Evolutionary conservation across 75 land plant genomes (phyloP).

Genomic region (Selaginella tamariscina): DNA sequence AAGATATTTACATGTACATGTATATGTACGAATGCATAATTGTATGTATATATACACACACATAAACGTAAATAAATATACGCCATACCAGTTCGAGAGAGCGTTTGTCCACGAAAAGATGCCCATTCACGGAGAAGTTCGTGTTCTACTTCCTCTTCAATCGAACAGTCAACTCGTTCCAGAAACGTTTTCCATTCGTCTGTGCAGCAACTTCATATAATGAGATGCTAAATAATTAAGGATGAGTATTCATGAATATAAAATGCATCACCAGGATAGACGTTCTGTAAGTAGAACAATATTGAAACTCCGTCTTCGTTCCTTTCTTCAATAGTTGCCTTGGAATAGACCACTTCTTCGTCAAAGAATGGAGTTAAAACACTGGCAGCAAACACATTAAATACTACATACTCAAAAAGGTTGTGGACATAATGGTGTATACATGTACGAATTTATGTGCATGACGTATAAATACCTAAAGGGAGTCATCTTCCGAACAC

Average conservation of each 20-base stretch:
- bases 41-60: background rate
- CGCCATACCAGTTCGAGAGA: constrained; percentile 31
- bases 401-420: no score
- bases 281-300: constrained; percentile 9
- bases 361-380: constrained; percentile 8
- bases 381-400: constrained; percentile 30
- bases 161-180: background rate
- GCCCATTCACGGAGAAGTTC: constrained; percentile 30
- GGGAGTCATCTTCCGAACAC: background rate
- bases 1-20: no score
- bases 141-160: constrained; percentile 20
- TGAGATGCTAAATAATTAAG: background rate
- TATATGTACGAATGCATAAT: no score
- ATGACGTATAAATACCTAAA: background rate
- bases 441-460: background rate
- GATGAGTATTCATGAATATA: no score
- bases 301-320: constrained; percentile 6
- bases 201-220: background rate
- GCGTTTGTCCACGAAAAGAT: constrained; percentile 34
- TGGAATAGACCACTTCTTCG: background rate
- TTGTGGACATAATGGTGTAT: background rate
- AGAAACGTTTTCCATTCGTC: constrained; percentile 1
- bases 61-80: constrained; percentile 36
- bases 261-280: constrained; percentile 10
- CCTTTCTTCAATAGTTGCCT: background rate